These are phyloP conservation scores for Candida mesenterica DNA, from an alignment of 1,139 yeast species.

Conservation along the genomic window DNA sequence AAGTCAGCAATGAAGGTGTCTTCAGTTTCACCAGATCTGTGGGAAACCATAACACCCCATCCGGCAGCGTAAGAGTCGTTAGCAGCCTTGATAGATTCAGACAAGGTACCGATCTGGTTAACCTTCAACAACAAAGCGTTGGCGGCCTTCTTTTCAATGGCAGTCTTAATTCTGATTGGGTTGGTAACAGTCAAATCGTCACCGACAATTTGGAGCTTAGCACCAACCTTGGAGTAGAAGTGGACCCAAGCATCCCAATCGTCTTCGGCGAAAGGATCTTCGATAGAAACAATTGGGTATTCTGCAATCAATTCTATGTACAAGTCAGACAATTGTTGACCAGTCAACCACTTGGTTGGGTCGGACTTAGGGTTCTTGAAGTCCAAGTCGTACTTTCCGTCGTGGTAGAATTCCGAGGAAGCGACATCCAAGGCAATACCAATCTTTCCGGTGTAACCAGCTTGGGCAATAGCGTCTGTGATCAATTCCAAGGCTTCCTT, in stretches of 20 bases:
- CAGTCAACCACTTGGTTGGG: constrained; percentile 83
- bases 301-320: constrained; percentile 75
- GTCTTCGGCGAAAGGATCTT: constrained; percentile 98
- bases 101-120: constrained; percentile 88
- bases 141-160: constrained; percentile 93
- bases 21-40: constrained; percentile 99
- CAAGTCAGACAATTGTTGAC: constrained; percentile 79
- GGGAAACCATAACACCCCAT: constrained; percentile 98
- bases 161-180: constrained; percentile 89
- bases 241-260: constrained; percentile 98
- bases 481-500: constrained; percentile 94
- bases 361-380: constrained; percentile 95
- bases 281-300: constrained; percentile 96
- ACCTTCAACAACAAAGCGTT: constrained; percentile 92
- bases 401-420: constrained; percentile 93
- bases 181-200: constrained; percentile 98
- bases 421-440: constrained; percentile 93
- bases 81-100: constrained; percentile 93
- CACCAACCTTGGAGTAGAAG: constrained; percentile 69
- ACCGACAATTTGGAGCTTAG: constrained; percentile 83
- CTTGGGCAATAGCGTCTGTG: constrained; percentile 77
- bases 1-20: constrained; percentile 97
- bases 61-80: constrained; percentile 85
- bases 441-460: constrained; percentile 91
- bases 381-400: constrained; percentile 94